phyloP scores from a whole-genome alignment of 768 basidiomycete species.

The Hygrocybe punicea region DNA sequence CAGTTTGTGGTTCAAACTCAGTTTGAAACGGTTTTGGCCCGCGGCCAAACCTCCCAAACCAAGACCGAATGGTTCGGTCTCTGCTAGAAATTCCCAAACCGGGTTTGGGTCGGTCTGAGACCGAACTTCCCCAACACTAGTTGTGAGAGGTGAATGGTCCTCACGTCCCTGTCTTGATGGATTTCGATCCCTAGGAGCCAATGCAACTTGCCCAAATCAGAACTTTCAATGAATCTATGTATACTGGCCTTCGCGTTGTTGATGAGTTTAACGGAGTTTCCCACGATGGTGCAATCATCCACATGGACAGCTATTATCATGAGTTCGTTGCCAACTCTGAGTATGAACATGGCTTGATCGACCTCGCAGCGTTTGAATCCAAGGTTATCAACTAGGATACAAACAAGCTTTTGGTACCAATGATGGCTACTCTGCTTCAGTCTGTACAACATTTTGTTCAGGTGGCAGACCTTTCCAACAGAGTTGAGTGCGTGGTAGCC shows the following conservation, averaged over 20 bases:
- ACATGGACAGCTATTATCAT: conserved; percentile 29
- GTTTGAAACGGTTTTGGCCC: too few species aligned
- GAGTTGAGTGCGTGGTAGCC: conserved; percentile 20
- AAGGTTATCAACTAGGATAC: conserved; percentile 6
- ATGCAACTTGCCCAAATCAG: neutral
- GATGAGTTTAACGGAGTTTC: neutral
- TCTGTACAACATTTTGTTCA: conserved; percentile 29
- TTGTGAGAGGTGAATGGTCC: conserved; percentile 20
- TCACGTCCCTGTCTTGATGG: conserved; percentile 4
- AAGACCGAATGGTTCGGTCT: too few species aligned
- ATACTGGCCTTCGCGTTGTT: neutral
- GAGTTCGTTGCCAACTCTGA: conserved; percentile 9
- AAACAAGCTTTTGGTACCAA: conserved; percentile 24
- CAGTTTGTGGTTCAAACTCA: too few species aligned
- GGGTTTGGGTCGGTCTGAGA: too few species aligned
- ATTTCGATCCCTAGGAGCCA: conserved; percentile 13
- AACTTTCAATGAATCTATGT: neutral
- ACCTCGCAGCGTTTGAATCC: conserved; percentile 21
- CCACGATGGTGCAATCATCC: conserved; percentile 31
- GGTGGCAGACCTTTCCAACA: conserved; percentile 14
- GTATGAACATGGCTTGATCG: conserved; percentile 27
- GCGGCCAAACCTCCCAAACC: too few species aligned
- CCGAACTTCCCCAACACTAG: too few species aligned
- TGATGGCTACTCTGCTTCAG: conserved; percentile 26
- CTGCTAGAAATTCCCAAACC: too few species aligned